These are phyloP conservation scores for Akebia trifoliata DNA, from an alignment of 164 flowering plant species.

Conservation along the genomic window DNA sequence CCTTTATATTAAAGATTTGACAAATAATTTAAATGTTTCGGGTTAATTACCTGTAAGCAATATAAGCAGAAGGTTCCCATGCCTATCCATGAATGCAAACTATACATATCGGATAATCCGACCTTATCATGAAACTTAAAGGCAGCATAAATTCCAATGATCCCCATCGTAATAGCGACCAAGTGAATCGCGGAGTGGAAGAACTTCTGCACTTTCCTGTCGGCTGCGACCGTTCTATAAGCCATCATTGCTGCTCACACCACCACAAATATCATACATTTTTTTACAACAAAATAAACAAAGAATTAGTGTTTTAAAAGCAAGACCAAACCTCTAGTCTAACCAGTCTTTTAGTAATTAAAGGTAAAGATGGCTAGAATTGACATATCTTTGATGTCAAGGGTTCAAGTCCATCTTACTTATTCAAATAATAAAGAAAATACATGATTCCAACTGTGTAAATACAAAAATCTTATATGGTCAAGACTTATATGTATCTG, in stretches of 20 bases:
- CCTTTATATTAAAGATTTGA: too few species aligned
- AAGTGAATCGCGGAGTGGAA: slow-evolving; percentile 47
- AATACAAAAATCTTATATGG: too few species aligned
- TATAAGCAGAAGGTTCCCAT: slow-evolving; percentile 53
- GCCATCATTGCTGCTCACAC: slow-evolving; percentile 59
- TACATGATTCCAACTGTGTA: too few species aligned
- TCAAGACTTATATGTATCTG: too few species aligned
- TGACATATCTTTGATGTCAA: too few species aligned
- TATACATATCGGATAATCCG: slow-evolving; percentile 32
- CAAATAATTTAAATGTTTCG: too few species aligned
- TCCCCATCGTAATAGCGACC: slow-evolving; percentile 44
- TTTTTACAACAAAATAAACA: background rate
- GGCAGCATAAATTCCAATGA: slow-evolving; percentile 60
- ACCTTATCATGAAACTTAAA: slow-evolving; percentile 59
- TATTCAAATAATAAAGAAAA: too few species aligned
- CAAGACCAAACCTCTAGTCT: too few species aligned
- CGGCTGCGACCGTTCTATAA: slow-evolving; percentile 48
- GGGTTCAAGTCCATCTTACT: too few species aligned
- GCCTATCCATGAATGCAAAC: slow-evolving; percentile 89
- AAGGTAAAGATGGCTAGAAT: too few species aligned
- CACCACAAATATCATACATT: background rate
- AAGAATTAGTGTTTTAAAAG: too few species aligned
- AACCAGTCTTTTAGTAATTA: too few species aligned
- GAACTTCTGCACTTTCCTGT: slow-evolving; percentile 33
- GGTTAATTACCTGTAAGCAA: slow-evolving; percentile 71